Evolutionary conservation across 1,284 basidiomycete species (phyloP), one percentile per base, ranked within the genome.

Genomic region (Cystobasidiaceae sp.): DNA sequence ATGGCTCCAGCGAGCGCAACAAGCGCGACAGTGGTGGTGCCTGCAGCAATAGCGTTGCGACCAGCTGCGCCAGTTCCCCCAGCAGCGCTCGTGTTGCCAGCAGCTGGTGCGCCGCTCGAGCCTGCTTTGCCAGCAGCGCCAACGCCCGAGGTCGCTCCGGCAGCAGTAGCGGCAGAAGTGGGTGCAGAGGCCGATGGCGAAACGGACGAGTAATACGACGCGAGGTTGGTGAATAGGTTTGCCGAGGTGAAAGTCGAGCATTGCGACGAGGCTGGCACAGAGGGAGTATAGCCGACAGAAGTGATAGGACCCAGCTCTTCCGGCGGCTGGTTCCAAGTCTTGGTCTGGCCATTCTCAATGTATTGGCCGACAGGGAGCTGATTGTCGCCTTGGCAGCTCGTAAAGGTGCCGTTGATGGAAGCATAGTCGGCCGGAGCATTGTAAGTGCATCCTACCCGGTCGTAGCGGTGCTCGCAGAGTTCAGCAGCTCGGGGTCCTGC

Each of bases 211-310:
- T 41, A 51, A 25, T 61, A 61, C 11, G n/a, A 39, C 7, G 61
- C 61, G 19, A 64, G 19, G 13, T 44, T 37, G 11, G 61, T 55
- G 44, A 25, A 64, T 17, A 64, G 43, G 13, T 43, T 25, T 17
- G 23, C 37, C 15, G 61, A 64, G 19, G 51, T 17, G 23, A 45
- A 41, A 9, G 61, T 64, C 2, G 56, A 60, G 74, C 88, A 90
- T 77, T 83, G 83, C 52, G 83, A 84, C 32, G 82, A 83, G 0
- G 84, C 76, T 8, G 88, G 86, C 30, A 84, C 75, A 7, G 75
- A 75, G 11, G 86, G 78, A 0, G 79, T 79, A 78, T 86, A 89
- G 0, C 87, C 86, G 39, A 87, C 78, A 5, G 80, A 79, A 33
- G 76, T 76, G 73, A 84, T 84, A 6, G 81, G 74, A 15, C 84